Conservation (phyloP, 208 protist species). For the Leishmania amazonensis region DNA sequence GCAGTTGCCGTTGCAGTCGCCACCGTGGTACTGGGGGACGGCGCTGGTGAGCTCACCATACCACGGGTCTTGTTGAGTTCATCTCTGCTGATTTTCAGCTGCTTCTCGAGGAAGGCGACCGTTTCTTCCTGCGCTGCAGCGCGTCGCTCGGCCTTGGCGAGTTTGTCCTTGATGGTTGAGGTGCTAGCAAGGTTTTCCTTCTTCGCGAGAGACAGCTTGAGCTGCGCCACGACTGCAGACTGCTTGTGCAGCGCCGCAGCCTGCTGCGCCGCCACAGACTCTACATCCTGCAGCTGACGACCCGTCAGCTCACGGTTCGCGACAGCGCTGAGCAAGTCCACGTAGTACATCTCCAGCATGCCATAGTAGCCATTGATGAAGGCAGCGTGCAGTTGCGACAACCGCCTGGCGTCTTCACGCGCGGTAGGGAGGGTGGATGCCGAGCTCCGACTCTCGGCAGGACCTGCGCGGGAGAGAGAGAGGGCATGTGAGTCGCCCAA, state of each 20-base stretch:
- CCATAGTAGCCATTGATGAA: conserved; percentile 43
- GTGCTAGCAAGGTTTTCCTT: neutral
- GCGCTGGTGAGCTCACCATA: conserved; percentile 12
- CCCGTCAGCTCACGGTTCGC: conserved; percentile 44
- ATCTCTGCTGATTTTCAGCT: conserved; percentile 35
- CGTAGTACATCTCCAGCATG: conserved; percentile 64
- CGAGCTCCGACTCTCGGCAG: conserved; percentile 9
- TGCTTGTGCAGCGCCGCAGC: conserved; percentile 35
- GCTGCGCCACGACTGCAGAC: conserved; percentile 21
- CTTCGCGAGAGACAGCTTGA: conserved; percentile 24
- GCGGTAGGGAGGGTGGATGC: conserved; percentile 14
- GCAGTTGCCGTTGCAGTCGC: neutral
- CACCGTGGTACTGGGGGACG: conserved; percentile 4
- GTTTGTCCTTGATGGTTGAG: conserved; percentile 5
- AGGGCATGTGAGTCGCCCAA: neutral
- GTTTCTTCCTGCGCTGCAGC: conserved; percentile 34
- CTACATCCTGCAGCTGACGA: conserved; percentile 37
- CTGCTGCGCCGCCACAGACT: conserved; percentile 41
- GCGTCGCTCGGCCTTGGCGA: conserved; percentile 21
- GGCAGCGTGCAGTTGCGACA: conserved; percentile 21
- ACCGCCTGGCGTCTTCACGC: neutral
- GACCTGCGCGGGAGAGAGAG: neutral
- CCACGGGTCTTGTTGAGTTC: conserved; percentile 22
- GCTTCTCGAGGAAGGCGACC: conserved; percentile 48
- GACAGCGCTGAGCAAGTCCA: conserved; percentile 60